These are phyloP conservation scores for Starmerella etchellsii DNA, from an alignment of 805 yeast species.

Conservation along the genomic window DNA sequence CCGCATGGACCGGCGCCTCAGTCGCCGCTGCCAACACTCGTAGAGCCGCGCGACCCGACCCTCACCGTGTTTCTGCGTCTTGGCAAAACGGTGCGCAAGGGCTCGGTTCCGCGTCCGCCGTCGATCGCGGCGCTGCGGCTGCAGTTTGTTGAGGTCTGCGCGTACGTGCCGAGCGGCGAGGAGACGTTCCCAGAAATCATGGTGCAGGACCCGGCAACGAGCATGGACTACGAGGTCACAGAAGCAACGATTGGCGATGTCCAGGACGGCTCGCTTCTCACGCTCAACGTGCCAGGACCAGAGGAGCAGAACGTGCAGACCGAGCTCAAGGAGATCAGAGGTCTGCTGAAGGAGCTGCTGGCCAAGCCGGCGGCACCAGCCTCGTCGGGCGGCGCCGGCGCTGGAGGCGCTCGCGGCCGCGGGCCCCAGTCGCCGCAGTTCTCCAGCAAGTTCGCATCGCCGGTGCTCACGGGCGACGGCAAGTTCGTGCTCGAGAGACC, in stretches of 20 bases:
- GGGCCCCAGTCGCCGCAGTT: not conserved
- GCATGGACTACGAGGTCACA: conserved; percentile 68
- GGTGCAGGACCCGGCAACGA: conserved; percentile 46
- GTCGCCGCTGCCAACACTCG: not conserved
- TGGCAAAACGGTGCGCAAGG: conserved; percentile 22
- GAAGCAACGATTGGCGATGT: conserved; percentile 50
- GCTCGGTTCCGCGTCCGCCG: conserved; percentile 14
- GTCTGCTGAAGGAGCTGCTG: conserved; percentile 22
- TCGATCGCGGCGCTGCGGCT: conserved; percentile 33
- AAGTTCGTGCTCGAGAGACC: conserved; percentile 14
- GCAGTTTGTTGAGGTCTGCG: conserved; percentile 74
- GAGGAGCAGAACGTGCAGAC: conserved; percentile 23
- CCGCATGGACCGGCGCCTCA: not conserved
- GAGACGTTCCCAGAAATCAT: conserved; percentile 68
- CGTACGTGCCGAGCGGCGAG: conserved; percentile 56
- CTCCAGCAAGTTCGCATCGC: conserved; percentile 6
- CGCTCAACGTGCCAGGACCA: conserved; percentile 39
- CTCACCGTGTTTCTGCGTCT: conserved; percentile 26
- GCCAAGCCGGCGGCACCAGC: not conserved
- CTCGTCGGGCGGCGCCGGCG: not conserved
- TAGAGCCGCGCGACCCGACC: not conserved
- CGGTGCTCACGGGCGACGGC: conserved; percentile 15
- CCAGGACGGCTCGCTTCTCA: conserved; percentile 44
- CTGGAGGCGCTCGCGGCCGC: not conserved
- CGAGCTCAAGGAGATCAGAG: conserved; percentile 16